These are phyloP conservation scores for Dryas alaskensis DNA, from an alignment of 306 rosid genomes.

Conservation along the genomic window DNA sequence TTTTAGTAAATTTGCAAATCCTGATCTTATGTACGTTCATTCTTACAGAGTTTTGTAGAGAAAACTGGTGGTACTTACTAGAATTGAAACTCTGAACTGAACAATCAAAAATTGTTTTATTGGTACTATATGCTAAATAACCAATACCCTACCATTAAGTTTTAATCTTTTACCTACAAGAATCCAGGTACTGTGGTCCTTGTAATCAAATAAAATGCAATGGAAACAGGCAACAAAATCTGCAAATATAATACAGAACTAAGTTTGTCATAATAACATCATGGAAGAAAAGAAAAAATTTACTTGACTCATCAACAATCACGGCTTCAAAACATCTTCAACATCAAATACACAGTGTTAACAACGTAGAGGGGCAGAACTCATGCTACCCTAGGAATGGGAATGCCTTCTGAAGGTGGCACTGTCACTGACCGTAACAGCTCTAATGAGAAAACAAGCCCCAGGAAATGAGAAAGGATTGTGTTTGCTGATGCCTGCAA, in stretches of 20 bases:
- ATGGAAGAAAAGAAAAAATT: constrained; percentile 4
- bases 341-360: not conserved
- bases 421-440: constrained; percentile 81
- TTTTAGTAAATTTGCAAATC: no score
- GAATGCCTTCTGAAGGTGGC: constrained; percentile 57
- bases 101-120: no score
- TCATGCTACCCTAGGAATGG: constrained; percentile 62
- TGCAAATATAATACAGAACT: constrained; percentile 9
- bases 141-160: not conserved
- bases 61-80: constrained; percentile 3
- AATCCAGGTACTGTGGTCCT: not conserved
- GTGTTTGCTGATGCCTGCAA: constrained; percentile 94
- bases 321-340: constrained; percentile 1
- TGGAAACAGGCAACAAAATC: not conserved
- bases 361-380: constrained; percentile 8
- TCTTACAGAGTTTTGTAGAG: not conserved
- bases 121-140: not conserved
- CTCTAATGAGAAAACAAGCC: constrained; percentile 83
- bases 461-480: constrained; percentile 92
- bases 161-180: not conserved
- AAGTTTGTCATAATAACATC: not conserved
- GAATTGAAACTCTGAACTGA: not conserved
- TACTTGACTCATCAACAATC: constrained; percentile 25
- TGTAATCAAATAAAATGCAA: not conserved
- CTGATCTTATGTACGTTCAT: not conserved